Base-by-base conservation (phyloP, 75 land plant species). In the Picea glauca region DNA sequence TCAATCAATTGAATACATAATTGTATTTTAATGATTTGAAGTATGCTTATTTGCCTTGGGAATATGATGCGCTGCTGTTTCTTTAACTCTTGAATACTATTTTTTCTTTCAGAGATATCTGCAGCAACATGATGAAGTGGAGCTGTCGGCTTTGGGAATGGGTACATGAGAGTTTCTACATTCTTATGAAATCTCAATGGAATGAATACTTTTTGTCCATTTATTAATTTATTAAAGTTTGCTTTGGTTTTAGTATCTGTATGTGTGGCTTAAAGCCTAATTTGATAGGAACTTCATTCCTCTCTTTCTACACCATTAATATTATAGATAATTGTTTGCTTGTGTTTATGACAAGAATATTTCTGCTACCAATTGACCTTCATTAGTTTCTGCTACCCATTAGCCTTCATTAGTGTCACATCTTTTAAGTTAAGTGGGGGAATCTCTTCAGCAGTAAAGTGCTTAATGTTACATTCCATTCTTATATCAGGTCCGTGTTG, bases 61-160 rank as follows among this genome's bases (percentile, higher is more conserved):
- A 14, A 15, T 60, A 12, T 20, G 20, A 56, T 9, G 20, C 4
- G n/a, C 11, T 74, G 75, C 20, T 20, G 74, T 20, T 76, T 76
- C 4, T 26, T 17, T 4, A 60, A 76, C 72, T 63, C n/a, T 15
- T 76, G 20, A 76, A 21, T 60, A 2, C 31, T 17, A 32, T 33
- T 50, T 50, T 75, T 80, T 30, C n/a, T 6, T 76, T 67, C 91
- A 93, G 95, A 93, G 91, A 66, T 93, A 87, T 82, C 87, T 93
- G 93, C 95, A 93, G 81, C 93, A 93, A 74, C 80, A 93, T 66
- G 83, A 87, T 43, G 93, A 93, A 62, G 91, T 93, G 58, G 95
- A 93, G 85, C 89, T 93, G 20, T 91, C 95, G 68, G 95, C 93
- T n/a, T 87, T 93, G 35, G 95, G 95, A 75, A 93, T 93, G 95